A percentile compares a stretch with the other conserved stretches of the same genome.
phyloP scores from a whole-genome alignment of 139 green algal species.

The Chlamydomonas sphaeroides region DNA sequence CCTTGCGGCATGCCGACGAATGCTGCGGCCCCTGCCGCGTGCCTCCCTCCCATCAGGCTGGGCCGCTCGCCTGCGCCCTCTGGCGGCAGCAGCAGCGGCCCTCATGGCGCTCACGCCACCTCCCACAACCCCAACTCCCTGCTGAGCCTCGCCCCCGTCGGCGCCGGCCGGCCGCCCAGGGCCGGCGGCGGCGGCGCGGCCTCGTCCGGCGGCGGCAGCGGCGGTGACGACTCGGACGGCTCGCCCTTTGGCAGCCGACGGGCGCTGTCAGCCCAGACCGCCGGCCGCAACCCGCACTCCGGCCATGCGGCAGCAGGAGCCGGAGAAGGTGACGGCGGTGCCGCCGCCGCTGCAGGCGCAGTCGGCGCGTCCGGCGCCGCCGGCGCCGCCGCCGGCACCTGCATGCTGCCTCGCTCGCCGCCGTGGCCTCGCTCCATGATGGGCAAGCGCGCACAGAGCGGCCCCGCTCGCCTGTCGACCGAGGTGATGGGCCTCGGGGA shows the following conservation, averaged over 20 bases:
- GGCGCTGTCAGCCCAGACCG: conserved; percentile 37
- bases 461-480: conserved; percentile 35
- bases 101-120: too few species aligned
- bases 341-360: not conserved
- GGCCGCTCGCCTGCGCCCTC: not conserved
- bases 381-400: not conserved
- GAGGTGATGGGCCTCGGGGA: conserved; percentile 36
- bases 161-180: too few species aligned
- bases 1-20: too few species aligned
- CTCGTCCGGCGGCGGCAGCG: not conserved
- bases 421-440: conserved; percentile 3
- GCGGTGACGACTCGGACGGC: not conserved
- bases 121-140: not conserved
- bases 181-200: too few species aligned
- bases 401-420: not conserved
- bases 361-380: not conserved
- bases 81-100: not conserved
- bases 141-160: not conserved
- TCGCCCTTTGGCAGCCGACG: conserved; percentile 19
- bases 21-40: too few species aligned
- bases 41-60: not conserved
- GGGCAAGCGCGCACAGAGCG: conserved; percentile 40
- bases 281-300: not conserved
- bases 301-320: not conserved
- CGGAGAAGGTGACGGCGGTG: not conserved